phyloP scores from a whole-genome alignment of 1,284 basidiomycete genomes.

The Marasmius sp. region DNA sequence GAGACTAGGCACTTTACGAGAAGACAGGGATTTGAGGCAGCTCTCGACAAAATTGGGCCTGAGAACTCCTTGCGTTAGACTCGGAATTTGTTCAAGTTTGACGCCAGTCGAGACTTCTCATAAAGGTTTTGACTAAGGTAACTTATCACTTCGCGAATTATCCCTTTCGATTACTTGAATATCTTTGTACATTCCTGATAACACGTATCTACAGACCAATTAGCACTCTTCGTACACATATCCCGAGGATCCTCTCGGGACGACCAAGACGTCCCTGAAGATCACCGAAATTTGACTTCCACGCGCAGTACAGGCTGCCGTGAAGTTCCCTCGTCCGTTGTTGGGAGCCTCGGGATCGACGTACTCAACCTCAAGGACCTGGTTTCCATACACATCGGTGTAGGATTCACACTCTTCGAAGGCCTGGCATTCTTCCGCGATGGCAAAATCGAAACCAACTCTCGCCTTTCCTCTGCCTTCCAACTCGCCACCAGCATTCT shows the following conservation, averaged over 20 bases:
- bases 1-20: too few relatives aligned
- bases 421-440: constrained; percentile 13
- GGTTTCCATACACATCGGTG: constrained; percentile 10
- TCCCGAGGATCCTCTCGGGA: not conserved
- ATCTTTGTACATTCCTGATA: too few relatives aligned
- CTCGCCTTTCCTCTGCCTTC: constrained; percentile 1
- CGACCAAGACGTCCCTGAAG: not conserved
- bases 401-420: constrained; percentile 13
- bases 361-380: constrained; percentile 13
- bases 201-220: too few relatives aligned
- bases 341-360: not conserved
- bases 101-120: too few relatives aligned
- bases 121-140: too few relatives aligned
- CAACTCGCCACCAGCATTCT: constrained; percentile 9
- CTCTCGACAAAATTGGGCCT: too few relatives aligned
- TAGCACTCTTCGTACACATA: not conserved
- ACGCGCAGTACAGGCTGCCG: not conserved
- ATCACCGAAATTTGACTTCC: constrained; percentile 3
- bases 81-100: too few relatives aligned
- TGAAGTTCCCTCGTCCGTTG: not conserved
- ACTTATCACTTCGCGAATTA: too few relatives aligned
- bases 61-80: too few relatives aligned
- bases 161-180: too few relatives aligned
- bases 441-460: constrained; percentile 14
- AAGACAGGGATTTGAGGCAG: too few relatives aligned